Percentiles rank a stretch among this genome's conserved stretches.
Conservation (phyloP, 2,329 filamentous ascomycete species). For the Trichoderma simmonsii region DNA sequence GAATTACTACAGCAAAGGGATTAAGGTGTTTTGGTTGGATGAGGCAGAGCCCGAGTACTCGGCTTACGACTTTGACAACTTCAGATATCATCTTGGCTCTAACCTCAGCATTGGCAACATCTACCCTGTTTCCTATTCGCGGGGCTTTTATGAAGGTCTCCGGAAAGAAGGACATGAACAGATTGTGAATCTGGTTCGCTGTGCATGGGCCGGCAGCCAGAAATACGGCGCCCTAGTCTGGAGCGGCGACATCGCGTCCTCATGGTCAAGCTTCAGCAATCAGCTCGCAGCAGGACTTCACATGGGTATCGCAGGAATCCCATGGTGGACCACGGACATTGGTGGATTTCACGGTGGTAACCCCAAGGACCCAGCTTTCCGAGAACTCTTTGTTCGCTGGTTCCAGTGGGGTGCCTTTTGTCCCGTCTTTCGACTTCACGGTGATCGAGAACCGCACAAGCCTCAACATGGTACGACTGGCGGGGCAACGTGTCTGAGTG, state of each 20-base stretch:
- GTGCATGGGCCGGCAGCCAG: constrained; percentile 55
- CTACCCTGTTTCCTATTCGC: not conserved
- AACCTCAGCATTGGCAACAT: not conserved
- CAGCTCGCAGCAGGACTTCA: not conserved
- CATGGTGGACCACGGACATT: not conserved
- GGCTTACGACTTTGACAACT: not conserved
- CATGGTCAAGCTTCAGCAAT: constrained; percentile 47
- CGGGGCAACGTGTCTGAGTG: not conserved
- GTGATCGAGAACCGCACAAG: not conserved
- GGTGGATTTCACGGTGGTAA: not conserved
- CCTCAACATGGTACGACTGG: not conserved
- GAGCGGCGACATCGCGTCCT: constrained; percentile 64
- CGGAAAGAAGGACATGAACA: not conserved
- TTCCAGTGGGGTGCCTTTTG: not conserved
- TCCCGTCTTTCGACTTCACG: not conserved
- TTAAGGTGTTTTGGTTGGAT: not conserved
- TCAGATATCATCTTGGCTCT: not conserved
- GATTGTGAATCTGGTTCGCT: constrained; percentile 36
- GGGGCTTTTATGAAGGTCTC: not conserved
- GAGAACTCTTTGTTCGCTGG: not conserved
- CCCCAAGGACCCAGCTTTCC: not conserved
- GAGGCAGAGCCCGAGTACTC: not conserved
- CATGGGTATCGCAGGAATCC: not conserved
- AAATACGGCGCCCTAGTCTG: constrained; percentile 64
- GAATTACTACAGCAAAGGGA: not conserved